Evolutionary conservation across 2,329 filamentous ascomycete genomes (phyloP).

Genomic region (Madurella mycetomatis): DNA sequence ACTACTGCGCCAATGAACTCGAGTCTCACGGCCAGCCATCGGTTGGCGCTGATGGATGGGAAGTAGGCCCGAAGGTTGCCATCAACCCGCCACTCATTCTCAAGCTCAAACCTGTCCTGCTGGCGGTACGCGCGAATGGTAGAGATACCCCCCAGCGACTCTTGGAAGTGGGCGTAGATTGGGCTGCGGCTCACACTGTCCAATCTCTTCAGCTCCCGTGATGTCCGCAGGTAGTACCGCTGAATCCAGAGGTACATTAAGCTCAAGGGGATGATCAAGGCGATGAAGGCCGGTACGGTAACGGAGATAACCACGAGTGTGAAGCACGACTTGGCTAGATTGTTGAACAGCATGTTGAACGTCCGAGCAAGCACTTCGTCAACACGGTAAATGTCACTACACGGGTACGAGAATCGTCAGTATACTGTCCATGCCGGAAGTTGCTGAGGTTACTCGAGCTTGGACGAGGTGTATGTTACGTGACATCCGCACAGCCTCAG

Average conservation of each 20-base stretch:
- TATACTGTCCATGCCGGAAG: constrained; percentile 14
- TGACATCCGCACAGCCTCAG: constrained; percentile 12
- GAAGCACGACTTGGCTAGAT: constrained; percentile 69
- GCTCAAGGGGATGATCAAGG: constrained; percentile 75
- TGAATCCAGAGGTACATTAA: constrained; percentile 89
- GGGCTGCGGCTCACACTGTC: constrained; percentile 95
- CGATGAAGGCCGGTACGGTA: constrained; percentile 73
- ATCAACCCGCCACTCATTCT: constrained; percentile 98
- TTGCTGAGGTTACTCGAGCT: constrained; percentile 12
- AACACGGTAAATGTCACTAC: constrained; percentile 70
- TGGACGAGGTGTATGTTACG: constrained; percentile 9
- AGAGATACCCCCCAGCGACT: constrained; percentile 87
- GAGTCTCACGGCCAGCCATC: constrained; percentile 91
- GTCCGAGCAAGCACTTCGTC: constrained; percentile 93
- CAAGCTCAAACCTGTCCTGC: constrained; percentile 77
- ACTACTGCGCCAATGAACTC: constrained; percentile 95
- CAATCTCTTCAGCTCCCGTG: constrained; percentile 89
- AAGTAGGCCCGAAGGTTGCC: constrained; percentile 92
- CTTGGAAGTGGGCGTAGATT: constrained; percentile 97
- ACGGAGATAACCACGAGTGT: constrained; percentile 82
- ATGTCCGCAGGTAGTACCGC: constrained; percentile 93
- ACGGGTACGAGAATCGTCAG: constrained; percentile 24
- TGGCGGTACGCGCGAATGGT: constrained; percentile 95
- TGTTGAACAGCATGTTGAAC: constrained; percentile 94
- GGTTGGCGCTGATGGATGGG: constrained; percentile 87